Evolutionary conservation across 805 yeast species (phyloP).

Genomic region (Saccharomycopsis fibuligera): DNA sequence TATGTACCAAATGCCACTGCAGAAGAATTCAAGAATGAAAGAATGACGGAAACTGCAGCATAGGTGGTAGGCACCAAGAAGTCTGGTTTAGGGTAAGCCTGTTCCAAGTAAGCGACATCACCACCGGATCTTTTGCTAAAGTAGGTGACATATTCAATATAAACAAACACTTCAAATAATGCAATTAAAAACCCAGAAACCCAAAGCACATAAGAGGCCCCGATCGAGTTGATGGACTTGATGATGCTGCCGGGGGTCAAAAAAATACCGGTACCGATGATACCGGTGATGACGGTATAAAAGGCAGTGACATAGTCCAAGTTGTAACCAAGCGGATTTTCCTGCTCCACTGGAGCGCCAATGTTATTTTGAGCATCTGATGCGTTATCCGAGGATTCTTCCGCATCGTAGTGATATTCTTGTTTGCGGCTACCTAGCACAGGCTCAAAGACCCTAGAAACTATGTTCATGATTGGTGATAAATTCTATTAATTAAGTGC

Average conservation of each 20-base stretch:
- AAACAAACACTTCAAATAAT: conserved; percentile 32
- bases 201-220: conserved; percentile 41
- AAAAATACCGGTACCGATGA: conserved; percentile 56
- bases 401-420: too few species aligned
- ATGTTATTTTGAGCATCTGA: conserved; percentile 20
- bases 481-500: too few species aligned
- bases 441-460: too few species aligned
- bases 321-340: conserved; percentile 33
- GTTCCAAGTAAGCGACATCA: conserved; percentile 36
- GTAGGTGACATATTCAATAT: conserved; percentile 38
- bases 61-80: conserved; percentile 33
- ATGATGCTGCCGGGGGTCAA: conserved; percentile 43
- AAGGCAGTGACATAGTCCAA: conserved; percentile 39
- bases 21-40: conserved; percentile 32
- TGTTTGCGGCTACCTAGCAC: too few species aligned
- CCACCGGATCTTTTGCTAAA: too few species aligned
- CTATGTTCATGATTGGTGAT: too few species aligned
- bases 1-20: conserved; percentile 35
- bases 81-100: conserved; percentile 32
- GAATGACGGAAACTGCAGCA: conserved; percentile 34
- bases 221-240: conserved; percentile 38
- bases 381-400: neutral
- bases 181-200: conserved; percentile 35
- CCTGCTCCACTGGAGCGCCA: conserved; percentile 38
- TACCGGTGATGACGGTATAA: conserved; percentile 44